Conservation (phyloP, 352 stramenopile species). For the Phytopythium ostracodes region DNA sequence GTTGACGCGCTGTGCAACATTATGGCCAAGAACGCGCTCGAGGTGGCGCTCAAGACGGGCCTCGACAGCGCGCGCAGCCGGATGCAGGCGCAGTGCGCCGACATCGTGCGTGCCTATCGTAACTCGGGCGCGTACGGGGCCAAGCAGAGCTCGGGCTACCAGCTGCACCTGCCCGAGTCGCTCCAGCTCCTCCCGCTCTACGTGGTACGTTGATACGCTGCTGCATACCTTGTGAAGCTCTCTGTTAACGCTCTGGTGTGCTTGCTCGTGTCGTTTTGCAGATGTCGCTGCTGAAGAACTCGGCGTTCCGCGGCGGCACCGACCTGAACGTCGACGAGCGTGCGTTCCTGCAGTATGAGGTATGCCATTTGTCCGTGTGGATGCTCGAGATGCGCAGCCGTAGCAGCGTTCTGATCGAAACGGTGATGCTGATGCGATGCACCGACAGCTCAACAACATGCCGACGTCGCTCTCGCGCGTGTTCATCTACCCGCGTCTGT, state of each 20-base stretch:
- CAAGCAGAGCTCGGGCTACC: conserved; percentile 66
- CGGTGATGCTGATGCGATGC: neutral
- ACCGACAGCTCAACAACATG: conserved; percentile 91
- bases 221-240: neutral
- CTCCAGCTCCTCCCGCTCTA: conserved; percentile 96
- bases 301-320: conserved; percentile 94
- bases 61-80: conserved; percentile 92
- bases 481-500: conserved; percentile 98
- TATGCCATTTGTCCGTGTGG: conserved; percentile 11
- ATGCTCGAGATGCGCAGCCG: too few species aligned
- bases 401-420: too few species aligned
- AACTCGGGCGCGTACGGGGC: conserved; percentile 69
- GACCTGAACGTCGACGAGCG: conserved; percentile 97
- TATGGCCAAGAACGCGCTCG: conserved; percentile 93
- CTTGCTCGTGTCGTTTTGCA: conserved; percentile 21
- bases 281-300: conserved; percentile 98
- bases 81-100: conserved; percentile 90
- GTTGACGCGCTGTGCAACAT: conserved; percentile 93
- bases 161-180: conserved; percentile 86
- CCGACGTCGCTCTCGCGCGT: conserved; percentile 84
- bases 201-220: conserved; percentile 42
- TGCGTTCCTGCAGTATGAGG: conserved; percentile 88
- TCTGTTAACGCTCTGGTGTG: neutral
- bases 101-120: conserved; percentile 92
- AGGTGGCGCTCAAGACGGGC: conserved; percentile 92